Percentiles rank a stretch among this genome's conserved stretches.
Evolutionary conservation across 768 basidiomycete species (phyloP).

Genomic region (Naganishia onofrii): DNA sequence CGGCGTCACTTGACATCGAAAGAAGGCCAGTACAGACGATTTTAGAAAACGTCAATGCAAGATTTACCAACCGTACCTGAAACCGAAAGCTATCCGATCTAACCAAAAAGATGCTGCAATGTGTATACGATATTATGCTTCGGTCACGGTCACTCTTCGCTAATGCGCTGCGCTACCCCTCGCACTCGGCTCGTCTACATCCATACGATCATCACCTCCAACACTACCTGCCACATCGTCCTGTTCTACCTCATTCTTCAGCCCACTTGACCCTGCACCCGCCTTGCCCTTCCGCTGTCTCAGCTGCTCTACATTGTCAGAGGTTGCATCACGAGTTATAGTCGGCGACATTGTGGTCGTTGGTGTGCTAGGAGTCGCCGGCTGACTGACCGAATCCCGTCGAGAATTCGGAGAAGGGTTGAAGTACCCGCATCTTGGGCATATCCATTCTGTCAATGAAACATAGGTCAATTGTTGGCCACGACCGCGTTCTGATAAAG

Average conservation of each 20-base stretch:
- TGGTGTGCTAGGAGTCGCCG: neutral
- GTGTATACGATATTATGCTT: no score
- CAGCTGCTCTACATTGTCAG: neutral
- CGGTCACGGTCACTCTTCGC: no score
- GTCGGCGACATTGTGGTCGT: neutral
- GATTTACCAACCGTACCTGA: no score
- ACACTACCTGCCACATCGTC: neutral
- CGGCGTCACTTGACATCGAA: no score
- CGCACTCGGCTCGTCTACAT: slow-evolving; percentile 9
- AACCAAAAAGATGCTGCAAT: neutral
- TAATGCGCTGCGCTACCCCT: neutral
- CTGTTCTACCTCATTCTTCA: slow-evolving; percentile 7
- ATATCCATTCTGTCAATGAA: slow-evolving; percentile 14
- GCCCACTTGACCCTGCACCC: neutral
- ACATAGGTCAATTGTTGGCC: neutral
- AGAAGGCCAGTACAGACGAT: no score
- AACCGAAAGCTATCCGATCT: neutral
- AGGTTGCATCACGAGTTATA: no score
- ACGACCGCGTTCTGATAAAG: no score
- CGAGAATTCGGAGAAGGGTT: slow-evolving; percentile 17
- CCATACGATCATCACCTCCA: slow-evolving; percentile 15
- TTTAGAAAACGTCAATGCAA: no score
- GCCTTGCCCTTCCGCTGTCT: slow-evolving; percentile 20
- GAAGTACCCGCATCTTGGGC: slow-evolving; percentile 14
- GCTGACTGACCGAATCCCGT: neutral